Evolutionary conservation across 2,329 filamentous ascomycete genomes (phyloP), one percentile per base, ranked within the genome.

Genomic region (Epichloe hybrida): DNA sequence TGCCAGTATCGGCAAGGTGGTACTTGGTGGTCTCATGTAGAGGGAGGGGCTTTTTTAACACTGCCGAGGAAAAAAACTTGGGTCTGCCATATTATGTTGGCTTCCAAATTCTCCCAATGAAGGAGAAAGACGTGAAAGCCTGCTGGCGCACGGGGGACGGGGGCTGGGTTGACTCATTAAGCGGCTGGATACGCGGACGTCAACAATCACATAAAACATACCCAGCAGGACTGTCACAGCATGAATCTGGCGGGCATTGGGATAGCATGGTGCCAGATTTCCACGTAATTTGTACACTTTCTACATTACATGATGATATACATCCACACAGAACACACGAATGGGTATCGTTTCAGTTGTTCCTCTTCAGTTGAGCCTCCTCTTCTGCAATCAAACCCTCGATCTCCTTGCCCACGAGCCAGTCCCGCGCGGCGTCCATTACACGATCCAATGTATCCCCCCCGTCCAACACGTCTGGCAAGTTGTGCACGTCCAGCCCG

Each of bases 1-100:
- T 46, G 83, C 83, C 1, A 89, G 86, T 36, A 80, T 98, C 39
- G 87, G 88, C 47, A 93, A 88, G 66, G 84, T 96, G 34, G 89
- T 97, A 2, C 69, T 97, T 1, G 88, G 89, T 3, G 93, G 91
- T 1, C 70, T 97, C 57, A 83, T 96, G 77, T 80, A 63, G 66
- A n/a, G n/a, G 20, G 2, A 2, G 43, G 34, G 12, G n/a, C 27
- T 7, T 9, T 9, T 4, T 31, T 11, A 9, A 31, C 3, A 31
- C 4, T 31, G 27, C 8, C 27, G 8, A 11, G 8, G 17, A 17
- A 17, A 9, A 9, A 11, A 31, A 31, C 8, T 9, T 11, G 27
- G 27, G 27, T 31, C 27, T 31, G 27, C 27, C 27, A 31, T 4
- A 0, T 31, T 31, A 31, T 31, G 27, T 31, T 31, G 27, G 27